Percentiles rank a stretch among this genome's conserved stretches.
These are phyloP conservation scores for Monosporascus sp. DNA, from an alignment of 2,329 filamentous ascomycete genomes.

Conservation along the genomic window DNA sequence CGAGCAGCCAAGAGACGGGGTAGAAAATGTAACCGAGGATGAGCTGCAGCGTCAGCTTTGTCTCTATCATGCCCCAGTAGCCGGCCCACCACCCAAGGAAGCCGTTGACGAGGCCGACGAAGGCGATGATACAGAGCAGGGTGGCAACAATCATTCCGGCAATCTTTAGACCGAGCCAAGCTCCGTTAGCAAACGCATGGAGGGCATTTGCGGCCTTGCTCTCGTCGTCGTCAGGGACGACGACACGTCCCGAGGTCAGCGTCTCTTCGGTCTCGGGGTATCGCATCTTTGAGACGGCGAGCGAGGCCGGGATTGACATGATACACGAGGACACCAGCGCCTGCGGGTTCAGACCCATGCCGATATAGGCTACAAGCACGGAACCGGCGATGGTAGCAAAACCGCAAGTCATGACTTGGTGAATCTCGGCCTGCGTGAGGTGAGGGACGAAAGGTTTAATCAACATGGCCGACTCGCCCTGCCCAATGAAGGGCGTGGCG, in stretches of 20 bases:
- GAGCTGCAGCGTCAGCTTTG: slow-evolving; percentile 62
- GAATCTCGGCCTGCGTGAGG: slow-evolving; percentile 81
- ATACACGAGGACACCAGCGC: slow-evolving; percentile 87
- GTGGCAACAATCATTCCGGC: slow-evolving; percentile 69
- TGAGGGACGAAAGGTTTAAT: slow-evolving; percentile 82
- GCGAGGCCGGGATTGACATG: slow-evolving; percentile 90
- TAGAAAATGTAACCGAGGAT: slow-evolving; percentile 70
- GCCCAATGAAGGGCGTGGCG: slow-evolving; percentile 89
- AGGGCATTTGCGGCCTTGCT: slow-evolving; percentile 73
- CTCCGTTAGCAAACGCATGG: slow-evolving; percentile 69
- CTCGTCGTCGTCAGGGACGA: slow-evolving; percentile 75
- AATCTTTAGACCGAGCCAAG: slow-evolving; percentile 72
- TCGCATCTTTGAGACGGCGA: slow-evolving; percentile 84
- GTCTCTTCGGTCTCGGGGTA: slow-evolving; percentile 87
- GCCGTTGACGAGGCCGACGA: slow-evolving; percentile 62
- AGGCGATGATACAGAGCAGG: slow-evolving; percentile 67
- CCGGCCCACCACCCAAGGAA: slow-evolving; percentile 69
- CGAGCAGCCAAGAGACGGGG: slow-evolving; percentile 66
- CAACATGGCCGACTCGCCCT: slow-evolving; percentile 90
- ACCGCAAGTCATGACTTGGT: slow-evolving; percentile 89
- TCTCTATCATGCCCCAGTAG: slow-evolving; percentile 62
- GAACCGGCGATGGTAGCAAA: slow-evolving; percentile 90
- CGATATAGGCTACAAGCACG: slow-evolving; percentile 81
- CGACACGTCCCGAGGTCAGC: slow-evolving; percentile 73
- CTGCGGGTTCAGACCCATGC: slow-evolving; percentile 76